Conservation (phyloP, 306 rosid species). For the Cicer arietinum region DNA sequence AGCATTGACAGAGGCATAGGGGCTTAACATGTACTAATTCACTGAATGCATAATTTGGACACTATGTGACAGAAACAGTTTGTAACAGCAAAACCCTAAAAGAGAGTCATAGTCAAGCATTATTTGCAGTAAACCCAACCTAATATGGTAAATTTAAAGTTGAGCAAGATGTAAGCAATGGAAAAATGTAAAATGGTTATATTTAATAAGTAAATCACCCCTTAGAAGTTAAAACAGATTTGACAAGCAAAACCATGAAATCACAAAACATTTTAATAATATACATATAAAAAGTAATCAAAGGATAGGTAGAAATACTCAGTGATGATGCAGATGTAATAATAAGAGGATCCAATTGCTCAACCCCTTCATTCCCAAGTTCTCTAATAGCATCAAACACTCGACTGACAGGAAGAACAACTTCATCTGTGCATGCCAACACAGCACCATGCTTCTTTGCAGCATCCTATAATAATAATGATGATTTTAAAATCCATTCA, state of each 20-base stretch:
- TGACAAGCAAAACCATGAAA: slow-evolving; percentile 1
- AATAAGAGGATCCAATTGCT: slow-evolving; percentile 57
- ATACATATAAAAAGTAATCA: not conserved
- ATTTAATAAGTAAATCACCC: not conserved
- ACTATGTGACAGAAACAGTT: not conserved
- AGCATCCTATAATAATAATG: slow-evolving; percentile 50
- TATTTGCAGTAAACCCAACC: not conserved
- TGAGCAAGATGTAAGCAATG: not conserved
- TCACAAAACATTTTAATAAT: not conserved
- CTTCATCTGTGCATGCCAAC: slow-evolving; percentile 73
- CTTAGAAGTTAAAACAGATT: not conserved
- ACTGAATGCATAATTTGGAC: not conserved
- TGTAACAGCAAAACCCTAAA: not conserved
- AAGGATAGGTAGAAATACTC: slow-evolving; percentile 47
- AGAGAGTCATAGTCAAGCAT: not conserved
- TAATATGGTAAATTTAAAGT: not conserved
- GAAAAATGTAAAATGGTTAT: not conserved
- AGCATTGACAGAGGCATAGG: slow-evolving; percentile 1
- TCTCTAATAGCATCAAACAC: slow-evolving; percentile 54
- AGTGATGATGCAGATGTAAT: slow-evolving; percentile 63
- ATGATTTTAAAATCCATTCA: not conserved
- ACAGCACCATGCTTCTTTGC: slow-evolving; percentile 47
- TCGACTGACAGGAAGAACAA: slow-evolving; percentile 55
- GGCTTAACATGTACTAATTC: not conserved
- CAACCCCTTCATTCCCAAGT: slow-evolving; percentile 51